Evolutionary conservation across 306 rosid genomes (phyloP), one percentile per base, ranked within the genome.

Genomic region (Spatholobus suberectus): DNA sequence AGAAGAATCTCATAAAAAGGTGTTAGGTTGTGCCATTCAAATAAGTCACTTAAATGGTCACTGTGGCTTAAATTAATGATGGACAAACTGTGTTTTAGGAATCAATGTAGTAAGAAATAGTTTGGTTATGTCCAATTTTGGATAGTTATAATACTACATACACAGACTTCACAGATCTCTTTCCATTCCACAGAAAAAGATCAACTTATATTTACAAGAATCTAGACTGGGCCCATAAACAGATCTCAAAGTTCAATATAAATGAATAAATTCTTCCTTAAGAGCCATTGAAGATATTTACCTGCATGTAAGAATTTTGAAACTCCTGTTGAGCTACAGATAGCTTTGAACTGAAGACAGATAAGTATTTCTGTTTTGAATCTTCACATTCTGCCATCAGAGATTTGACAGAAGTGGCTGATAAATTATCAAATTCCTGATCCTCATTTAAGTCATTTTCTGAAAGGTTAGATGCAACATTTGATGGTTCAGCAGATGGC

Each of bases 261-360:
- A 47, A 40, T 20, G 76, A 46, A 32, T 35, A 32, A 51, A 52
- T 40, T 68, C 15, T 55, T 73, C 7, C 68, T 63, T 58, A 63
- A 76, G 81, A 27, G 78, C 58, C 44, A 79, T 44, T 76, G 35
- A 69, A 76, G 80, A 88, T 57, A 80, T 67, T 67, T 85, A 94
- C 99, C 96, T 89, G 97, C 54, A 5, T 68, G 83, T 90, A 82
- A 44, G 90, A 89, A 73, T 90, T 91, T 82, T 80, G 84, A 89
- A 93, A 96, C 80, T 93, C 97, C 75, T 89, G 96, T 68, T 88
- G 94, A 85, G 92, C 88, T 63, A 82, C 35, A 24, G 83, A 89
- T 47, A 96, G 89, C 90, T 91, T 96, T 82, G 94, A 90, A 78
- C 76, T 88, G 85, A 92, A 96, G 68, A 87, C 88, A 76, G 94